Conservation (phyloP, 1,284 basidiomycete genomes). For the Schizophyllum amplum region DNA sequence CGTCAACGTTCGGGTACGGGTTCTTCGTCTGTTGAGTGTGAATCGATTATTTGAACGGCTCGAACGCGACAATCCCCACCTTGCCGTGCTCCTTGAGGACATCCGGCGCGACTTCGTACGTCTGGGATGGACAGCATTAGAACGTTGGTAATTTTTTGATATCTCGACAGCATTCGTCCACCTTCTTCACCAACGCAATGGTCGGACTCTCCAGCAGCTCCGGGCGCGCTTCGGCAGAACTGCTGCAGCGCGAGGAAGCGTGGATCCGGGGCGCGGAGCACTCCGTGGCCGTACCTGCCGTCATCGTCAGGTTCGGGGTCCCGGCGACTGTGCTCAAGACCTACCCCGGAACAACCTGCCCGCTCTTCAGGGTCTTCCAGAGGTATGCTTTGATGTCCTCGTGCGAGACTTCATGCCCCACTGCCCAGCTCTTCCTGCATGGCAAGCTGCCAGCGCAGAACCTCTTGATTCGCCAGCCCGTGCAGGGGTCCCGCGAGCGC, state of each 20-base stretch:
- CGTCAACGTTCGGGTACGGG: conserved; percentile 83
- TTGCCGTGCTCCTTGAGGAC: conserved; percentile 91
- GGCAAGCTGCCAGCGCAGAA: conserved; percentile 77
- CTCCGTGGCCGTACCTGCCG: conserved; percentile 80
- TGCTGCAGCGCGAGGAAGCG: conserved; percentile 81
- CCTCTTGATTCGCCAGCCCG: conserved; percentile 87
- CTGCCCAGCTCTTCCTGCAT: conserved; percentile 80
- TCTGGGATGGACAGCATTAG: no score
- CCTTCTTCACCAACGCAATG: conserved; percentile 78
- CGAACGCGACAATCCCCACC: conserved; percentile 32
- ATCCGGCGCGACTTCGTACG: conserved; percentile 79
- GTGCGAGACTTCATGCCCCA: conserved; percentile 43
- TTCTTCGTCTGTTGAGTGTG: conserved; percentile 60
- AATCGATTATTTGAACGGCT: not conserved
- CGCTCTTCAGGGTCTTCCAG: conserved; percentile 79
- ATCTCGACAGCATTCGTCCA: no score
- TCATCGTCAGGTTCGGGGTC: not conserved
- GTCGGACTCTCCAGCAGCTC: conserved; percentile 69
- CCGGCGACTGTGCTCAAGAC: conserved; percentile 9
- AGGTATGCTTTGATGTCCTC: conserved; percentile 77
- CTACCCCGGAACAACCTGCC: conserved; percentile 84
- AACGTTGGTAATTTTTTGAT: no score
- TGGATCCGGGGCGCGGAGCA: conserved; percentile 82
- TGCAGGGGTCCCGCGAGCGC: conserved; percentile 90
- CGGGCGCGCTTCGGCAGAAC: conserved; percentile 67